Percentiles rank a stretch among this genome's conserved stretches.
Evolutionary conservation across 1,284 basidiomycete species (phyloP).

Genomic region (Ganoderma lingzhi): DNA sequence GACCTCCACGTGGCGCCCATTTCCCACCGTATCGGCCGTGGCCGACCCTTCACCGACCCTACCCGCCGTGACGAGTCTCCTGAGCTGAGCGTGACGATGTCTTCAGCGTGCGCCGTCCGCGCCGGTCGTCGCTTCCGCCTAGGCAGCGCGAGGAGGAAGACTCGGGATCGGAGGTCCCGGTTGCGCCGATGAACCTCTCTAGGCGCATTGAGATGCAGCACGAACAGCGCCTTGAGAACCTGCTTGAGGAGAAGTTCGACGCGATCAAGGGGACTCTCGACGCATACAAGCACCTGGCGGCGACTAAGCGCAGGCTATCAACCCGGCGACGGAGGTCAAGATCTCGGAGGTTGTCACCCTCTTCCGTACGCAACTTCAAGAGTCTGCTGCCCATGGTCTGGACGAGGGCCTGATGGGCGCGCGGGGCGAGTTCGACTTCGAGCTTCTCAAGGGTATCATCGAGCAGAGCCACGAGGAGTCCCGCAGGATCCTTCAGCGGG

Average conservation of each 20-base stretch:
- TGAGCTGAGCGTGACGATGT: slow-evolving; percentile 53
- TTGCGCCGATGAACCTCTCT: slow-evolving; percentile 60
- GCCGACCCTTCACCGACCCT: slow-evolving; percentile 64
- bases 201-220: slow-evolving; percentile 66
- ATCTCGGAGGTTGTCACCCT: slow-evolving; percentile 72
- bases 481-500: slow-evolving; percentile 61
- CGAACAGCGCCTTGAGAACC: slow-evolving; percentile 62
- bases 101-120: slow-evolving; percentile 55
- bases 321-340: slow-evolving; percentile 60
- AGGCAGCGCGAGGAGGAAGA: slow-evolving; percentile 46
- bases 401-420: slow-evolving; percentile 77
- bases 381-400: slow-evolving; percentile 61
- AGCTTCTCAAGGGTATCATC: slow-evolving; percentile 74
- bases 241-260: slow-evolving; percentile 76
- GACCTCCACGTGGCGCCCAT: slow-evolving; percentile 75
- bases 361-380: slow-evolving; percentile 71
- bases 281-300: slow-evolving; percentile 27
- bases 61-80: slow-evolving; percentile 45
- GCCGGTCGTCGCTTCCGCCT: slow-evolving; percentile 70
- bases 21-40: slow-evolving; percentile 61
- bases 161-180: slow-evolving; percentile 50
- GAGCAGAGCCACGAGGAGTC: slow-evolving; percentile 72
- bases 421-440: slow-evolving; percentile 78
- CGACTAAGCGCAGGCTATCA: slow-evolving; percentile 40
- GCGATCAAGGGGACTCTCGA: slow-evolving; percentile 45